A percentile compares a stretch with the other conserved stretches of the same genome.
These are phyloP conservation scores for Podila horticola DNA, from an alignment of 192 early-diverging fungal species.

Conservation along the genomic window DNA sequence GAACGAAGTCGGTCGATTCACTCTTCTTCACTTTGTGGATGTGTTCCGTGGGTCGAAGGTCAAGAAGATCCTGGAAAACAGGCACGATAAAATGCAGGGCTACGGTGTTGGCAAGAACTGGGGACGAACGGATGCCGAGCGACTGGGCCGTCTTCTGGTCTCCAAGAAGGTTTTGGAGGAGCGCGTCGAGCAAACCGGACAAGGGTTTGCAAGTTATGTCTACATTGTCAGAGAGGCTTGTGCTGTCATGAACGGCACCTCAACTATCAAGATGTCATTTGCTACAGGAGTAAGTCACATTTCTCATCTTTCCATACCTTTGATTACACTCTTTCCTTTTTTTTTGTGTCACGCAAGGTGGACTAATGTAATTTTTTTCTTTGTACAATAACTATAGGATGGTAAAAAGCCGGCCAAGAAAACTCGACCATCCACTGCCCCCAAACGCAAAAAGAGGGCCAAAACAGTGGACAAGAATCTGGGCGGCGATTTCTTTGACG, in stretches of 20 bases:
- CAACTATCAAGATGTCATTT: constrained; percentile 57
- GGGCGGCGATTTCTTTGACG: constrained; percentile 23
- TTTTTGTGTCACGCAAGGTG: neutral
- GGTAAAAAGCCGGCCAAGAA: constrained; percentile 1
- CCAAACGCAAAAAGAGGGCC: constrained; percentile 12
- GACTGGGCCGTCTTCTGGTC: constrained; percentile 77
- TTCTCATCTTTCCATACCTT: neutral
- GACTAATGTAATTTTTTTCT: neutral
- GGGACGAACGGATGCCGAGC: constrained; percentile 68
- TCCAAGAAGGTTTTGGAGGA: constrained; percentile 72
- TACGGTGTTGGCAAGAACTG: constrained; percentile 68
- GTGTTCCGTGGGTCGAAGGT: constrained; percentile 78
- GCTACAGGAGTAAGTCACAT: constrained; percentile 33
- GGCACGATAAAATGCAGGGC: constrained; percentile 60
- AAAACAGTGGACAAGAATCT: neutral
- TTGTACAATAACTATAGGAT: neutral
- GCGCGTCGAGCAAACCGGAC: constrained; percentile 64
- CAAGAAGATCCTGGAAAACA: constrained; percentile 60
- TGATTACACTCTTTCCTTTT: neutral
- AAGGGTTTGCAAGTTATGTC: constrained; percentile 73
- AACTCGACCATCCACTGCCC: constrained; percentile 16
- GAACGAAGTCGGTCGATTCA: constrained; percentile 37
- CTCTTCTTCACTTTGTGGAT: constrained; percentile 76
- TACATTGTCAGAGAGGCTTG: constrained; percentile 58
- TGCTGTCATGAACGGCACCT: constrained; percentile 58